Evolutionary conservation across 805 yeast species (phyloP), one percentile per base, ranked within the genome.

Genomic region (baker's yeast (Saccharomyces cerevisiae)): DNA sequence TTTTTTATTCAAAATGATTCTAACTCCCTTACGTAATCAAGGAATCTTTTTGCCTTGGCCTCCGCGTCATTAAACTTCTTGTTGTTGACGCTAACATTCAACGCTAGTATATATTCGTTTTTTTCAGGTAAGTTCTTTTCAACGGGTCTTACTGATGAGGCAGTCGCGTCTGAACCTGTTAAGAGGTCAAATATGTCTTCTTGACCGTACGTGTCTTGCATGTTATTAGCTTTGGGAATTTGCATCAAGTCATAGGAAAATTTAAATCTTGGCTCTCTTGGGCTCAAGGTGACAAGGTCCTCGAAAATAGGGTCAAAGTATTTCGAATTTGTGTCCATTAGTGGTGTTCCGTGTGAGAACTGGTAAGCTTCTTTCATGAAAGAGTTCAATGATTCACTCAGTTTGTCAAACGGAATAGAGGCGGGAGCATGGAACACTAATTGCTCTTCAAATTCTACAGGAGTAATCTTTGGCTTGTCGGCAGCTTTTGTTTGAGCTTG

Each of bases 251-350:
- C 59, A 48, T 61, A 66, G 14, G 56, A 53, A 22, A 57, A 62
- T 24, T 57, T 48, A 53, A 69, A 69, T 50, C 71, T 60, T 47
- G 70, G 61, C 27, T 62, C 51, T 6, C 51, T 57, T 13, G 65
- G 63, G 8, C 62, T 64, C 27, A 81, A 79, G 0, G 82, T 77
- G 52, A 83, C 61, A 53, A 85, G 63, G 14, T 75, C 80, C 61
- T 85, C 91, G 59, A 85, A 83, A 4, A 78, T 57, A 5, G 84
- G 79, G 61, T 84, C 89, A 55, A 76, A 76, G 58, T 76, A 74
- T 46, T 79, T 82, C 6, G 83, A 77, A 46, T 68, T 46, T 47
- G 64, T 55, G 41, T 61, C 57, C 5, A 54, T 32, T 6, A 60
- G 31, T 3, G 62, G 59, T 14, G 58, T 51, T 9, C 55, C 65